Conservation (phyloP, 192 early-diverging fungal genomes). For the Thamnidium elegans region DNA sequence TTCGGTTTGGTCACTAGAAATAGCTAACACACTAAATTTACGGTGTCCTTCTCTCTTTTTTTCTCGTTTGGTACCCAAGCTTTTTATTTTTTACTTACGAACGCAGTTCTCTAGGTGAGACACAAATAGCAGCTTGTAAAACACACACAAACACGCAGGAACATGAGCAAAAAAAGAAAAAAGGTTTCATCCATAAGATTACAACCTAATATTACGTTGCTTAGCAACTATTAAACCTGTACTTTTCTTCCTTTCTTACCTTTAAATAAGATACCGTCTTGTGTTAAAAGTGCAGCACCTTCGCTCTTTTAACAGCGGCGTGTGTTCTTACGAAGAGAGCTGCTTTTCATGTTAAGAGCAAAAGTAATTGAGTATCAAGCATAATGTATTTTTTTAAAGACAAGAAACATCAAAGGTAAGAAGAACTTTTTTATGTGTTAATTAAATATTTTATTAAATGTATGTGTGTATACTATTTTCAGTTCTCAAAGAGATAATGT, state of each 20-base stretch:
- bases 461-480: too few relatives aligned
- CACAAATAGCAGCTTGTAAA: constrained; percentile 74
- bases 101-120: constrained; percentile 87
- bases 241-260: constrained; percentile 34
- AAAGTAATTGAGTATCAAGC: too few relatives aligned
- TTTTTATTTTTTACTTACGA: constrained; percentile 47
- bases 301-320: too few relatives aligned
- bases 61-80: not conserved
- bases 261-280: constrained; percentile 57
- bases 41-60: constrained; percentile 69
- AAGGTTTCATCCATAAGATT: constrained; percentile 76
- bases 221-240: not conserved
- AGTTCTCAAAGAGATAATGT: too few relatives aligned
- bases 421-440: too few relatives aligned
- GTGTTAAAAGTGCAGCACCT: constrained; percentile 78
- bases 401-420: too few relatives aligned
- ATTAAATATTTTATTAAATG: too few relatives aligned
- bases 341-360: too few relatives aligned
- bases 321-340: too few relatives aligned
- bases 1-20: constrained; percentile 66
- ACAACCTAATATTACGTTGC: constrained; percentile 42
- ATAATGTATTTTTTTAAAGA: too few relatives aligned
- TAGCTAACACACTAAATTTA: constrained; percentile 71
- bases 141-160: constrained; percentile 24
- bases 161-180: constrained; percentile 14